Base-by-base conservation (phyloP, 169 alveolate species). In the Plasmodium blacklocki region DNA sequence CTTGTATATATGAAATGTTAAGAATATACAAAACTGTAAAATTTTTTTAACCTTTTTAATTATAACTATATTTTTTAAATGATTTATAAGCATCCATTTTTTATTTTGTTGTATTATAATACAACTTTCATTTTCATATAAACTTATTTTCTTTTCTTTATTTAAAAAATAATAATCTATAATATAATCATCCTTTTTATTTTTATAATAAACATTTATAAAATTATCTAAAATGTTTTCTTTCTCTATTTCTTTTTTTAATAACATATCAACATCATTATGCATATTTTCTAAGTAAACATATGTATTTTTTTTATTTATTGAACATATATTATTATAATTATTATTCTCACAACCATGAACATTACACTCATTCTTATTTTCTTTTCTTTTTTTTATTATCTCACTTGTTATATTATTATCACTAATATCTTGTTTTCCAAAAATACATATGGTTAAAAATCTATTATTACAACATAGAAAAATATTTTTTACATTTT, bases 401-500 rank as follows among this genome's bases (percentile, higher is more conserved):
- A 39, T 5, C 47, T 39, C 47, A 39, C 47, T 39, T 71, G 8
- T 8, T 21, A 23, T 19, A 9, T 18, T 14, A 71, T 29, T n/a
- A 11, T 83, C 74, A 3, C 59, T 23, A 4, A 83, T 68, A 14
- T 63, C 83, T 62, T 68, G 54, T 47, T 60, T 83, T 19, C 91
- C 91, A 67, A 83, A 83, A 29, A 83, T 54, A 56, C 91, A 83
- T 56, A 83, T 19, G 23, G 91, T 83, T 50, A 83, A 56, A 83
- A 83, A 83, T 15, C 68, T 68, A 50, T 66, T 60, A 49, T 60
- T 83, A 68, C 91, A 83, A 63, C 85, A 83, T 29, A 83, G 68
- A 68, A 45, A 83, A 68, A 83, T 58, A 83, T 83, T 83, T 63
- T 83, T 83, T 50, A 83, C 83, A 60, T 83, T 83, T 68, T 83